phyloP scores from a whole-genome alignment of 2,329 filamentous ascomycete genomes.

The Xylaria sp. region DNA sequence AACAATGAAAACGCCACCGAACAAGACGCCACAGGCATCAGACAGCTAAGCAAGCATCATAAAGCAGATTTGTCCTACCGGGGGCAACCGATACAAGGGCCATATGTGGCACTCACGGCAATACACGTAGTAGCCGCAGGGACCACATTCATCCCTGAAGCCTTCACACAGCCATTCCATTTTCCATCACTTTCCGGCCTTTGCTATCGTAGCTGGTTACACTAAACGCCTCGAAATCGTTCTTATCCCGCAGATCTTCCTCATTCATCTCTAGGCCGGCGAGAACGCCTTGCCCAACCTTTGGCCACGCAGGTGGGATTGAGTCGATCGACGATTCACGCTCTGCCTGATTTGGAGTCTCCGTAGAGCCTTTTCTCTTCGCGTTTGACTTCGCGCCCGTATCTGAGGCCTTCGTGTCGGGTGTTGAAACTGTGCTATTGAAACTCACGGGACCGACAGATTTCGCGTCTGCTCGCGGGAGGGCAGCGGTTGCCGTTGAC shows the following conservation, averaged over 20 bases:
- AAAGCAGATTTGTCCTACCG: background rate
- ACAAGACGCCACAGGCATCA: background rate
- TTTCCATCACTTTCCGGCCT: conserved; percentile 48
- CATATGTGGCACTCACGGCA: background rate
- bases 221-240: conserved; percentile 53
- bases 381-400: conserved; percentile 33
- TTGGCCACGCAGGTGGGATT: conserved; percentile 49
- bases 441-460: conserved; percentile 51
- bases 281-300: conserved; percentile 48
- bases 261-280: conserved; percentile 46
- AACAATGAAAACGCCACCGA: background rate
- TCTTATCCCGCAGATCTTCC: conserved; percentile 47
- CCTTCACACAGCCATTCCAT: conserved; percentile 46
- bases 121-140: background rate
- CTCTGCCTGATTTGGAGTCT: conserved; percentile 30
- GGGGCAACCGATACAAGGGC: background rate
- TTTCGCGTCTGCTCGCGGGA: conserved; percentile 52
- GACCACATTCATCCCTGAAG: too few relatives aligned
- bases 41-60: background rate
- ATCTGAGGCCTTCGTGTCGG: conserved; percentile 28
- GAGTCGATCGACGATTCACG: conserved; percentile 48
- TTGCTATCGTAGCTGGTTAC: conserved; percentile 50
- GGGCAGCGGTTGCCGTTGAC: conserved; percentile 46
- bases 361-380: conserved; percentile 36
- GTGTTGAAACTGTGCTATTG: conserved; percentile 18